Evolutionary conservation across 495 filamentous ascomycete species (phyloP), one percentile per base, ranked within the genome.

Genomic region (Lichenothelia convexa): DNA sequence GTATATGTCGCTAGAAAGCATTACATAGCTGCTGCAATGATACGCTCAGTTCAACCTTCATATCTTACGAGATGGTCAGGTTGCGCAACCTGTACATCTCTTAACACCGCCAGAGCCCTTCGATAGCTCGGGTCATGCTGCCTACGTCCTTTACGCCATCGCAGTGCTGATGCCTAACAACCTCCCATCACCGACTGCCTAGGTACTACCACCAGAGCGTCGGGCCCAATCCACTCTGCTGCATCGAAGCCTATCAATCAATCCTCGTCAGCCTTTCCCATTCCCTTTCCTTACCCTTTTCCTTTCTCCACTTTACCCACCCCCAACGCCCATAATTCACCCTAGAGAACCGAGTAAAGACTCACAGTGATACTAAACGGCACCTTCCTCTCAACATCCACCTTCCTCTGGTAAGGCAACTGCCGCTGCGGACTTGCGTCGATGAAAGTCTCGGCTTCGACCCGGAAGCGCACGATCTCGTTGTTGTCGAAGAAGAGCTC

Each of bases 361-460:
- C 68, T 55, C 39, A 78, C 80, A 18, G 64, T 67, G 43, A 86
- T 70, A 16, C 63, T 67, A 58, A 80, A 86, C 7, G 79, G 73
- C 18, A 75, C 62, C 40, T 65, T 66, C 11, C 59, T 56, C 35
- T 72, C 66, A 21, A 60, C 54, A 3, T 60, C 41, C 19, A 63
- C 55, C 30, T 63, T 67, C 23, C 62, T 61, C 1, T 55, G 51
- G 15, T 5, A 19, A 21, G 70, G 61, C 36, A 69, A 63, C 8
- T 75, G 74, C 21, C 65, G 70, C 33, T 68, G 68, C 3, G 87
- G 87, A 5, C 75, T 71, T 54, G 91, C 77, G 48, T 95, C 86
- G 27, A 79, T 67, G 78, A 87, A 99, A 34, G 75, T 63, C 61
- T 99, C 89, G 18, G 70, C 62, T 38, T 86, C 71, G 13, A 95